Evolutionary conservation across 495 filamentous ascomycete genomes (phyloP), one percentile per base, ranked within the genome.

Genomic region (Alectoria sarmentosa): DNA sequence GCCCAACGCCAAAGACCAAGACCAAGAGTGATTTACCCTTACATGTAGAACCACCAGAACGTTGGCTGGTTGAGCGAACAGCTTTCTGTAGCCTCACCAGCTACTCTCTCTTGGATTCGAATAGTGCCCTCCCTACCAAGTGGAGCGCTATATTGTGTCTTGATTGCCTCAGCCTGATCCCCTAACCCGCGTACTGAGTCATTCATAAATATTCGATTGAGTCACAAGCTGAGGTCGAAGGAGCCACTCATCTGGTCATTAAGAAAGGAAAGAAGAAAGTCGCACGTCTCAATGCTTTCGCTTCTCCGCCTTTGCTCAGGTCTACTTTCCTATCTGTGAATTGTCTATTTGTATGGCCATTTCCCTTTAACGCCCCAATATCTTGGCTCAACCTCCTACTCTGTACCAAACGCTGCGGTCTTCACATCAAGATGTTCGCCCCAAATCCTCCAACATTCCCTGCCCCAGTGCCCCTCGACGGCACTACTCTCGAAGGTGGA

Each of bases 401-500:
- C 17, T 7, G 26, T 38, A 32, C 2, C 4, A 32, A 34, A 19
- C 8, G n/a, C 28, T 34, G 7, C 52, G 7, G 28, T 34, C 30
- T 55, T 54, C 13, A 19, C 38, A 39, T 14, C 49, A 57, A 14
- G 28, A 58, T 64, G 62, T 58, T 41, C 15, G 14, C 36, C 44
- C 54, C 23, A 28, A 30, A 38, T 44, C 34, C 5, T 36, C 42
- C n/a, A 8, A 54, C 15, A 15, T 39, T 32, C 23, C 4, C n/a
- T 58, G 7, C 23, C 46, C 56, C 66, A 28, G 61, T 84, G 52
- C 70, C 70, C 56, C 73, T 92, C 10, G 87, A 91, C 66, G 90
- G 89, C 41, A 74, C 81, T 54, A 89, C 83, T 1, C 89, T 92
- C 17, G 91, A 95, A 77, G 91, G 91, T 44, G 91, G 91, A 38